Evolutionary conservation across 768 basidiomycete species (phyloP), one percentile per base, ranked within the genome.

Genomic region (Naganishia friedmannii): DNA sequence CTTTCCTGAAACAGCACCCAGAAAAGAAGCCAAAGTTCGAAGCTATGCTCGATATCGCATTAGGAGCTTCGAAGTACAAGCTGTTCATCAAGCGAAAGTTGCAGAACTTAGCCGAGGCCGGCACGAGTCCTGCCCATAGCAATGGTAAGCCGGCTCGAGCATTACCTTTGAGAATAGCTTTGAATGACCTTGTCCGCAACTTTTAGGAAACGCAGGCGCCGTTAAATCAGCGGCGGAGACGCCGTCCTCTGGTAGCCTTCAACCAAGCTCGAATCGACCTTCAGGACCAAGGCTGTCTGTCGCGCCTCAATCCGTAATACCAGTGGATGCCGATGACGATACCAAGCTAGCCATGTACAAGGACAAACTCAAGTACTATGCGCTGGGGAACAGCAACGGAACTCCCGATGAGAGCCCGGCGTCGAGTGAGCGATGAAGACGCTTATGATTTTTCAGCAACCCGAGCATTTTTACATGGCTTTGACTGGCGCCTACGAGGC

Each of bases 1-100:
- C 92, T 42, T 97, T 93, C 84, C 82, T 97, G 76, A 93, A 93
- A 82, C 89, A 88, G 32, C 87, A 96, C 77, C 93, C 93, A 0
- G 80, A 80, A 29, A 76, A 79, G 56, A 73, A 79, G 31, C 71
- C 56, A 28, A 66, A 66, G 32, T 71, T 60, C 23, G 70, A 68
- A 32, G 46, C 54, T 10, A 39, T 66, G 34, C 53, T 71, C 13
- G 63, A 67, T 46, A 17, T 46, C 21, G 45, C 48, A 17, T 29
- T 71, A 9, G 70, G 70, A 13, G 28, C 65, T 12, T 58, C 66
- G 19, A 46, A 55, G 13, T 71, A 53, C 66, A 71, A 67, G 57
- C 29, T 67, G 23, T 71, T 67, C 56, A 54, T 71, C 23, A 71
- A 71, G 56, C 66, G 70, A 21, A 69, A 69, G 57, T 21, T 69